These are phyloP conservation scores for Coemansia reversa DNA, from an alignment of 192 early-diverging fungal genomes.

Conservation along the genomic window DNA sequence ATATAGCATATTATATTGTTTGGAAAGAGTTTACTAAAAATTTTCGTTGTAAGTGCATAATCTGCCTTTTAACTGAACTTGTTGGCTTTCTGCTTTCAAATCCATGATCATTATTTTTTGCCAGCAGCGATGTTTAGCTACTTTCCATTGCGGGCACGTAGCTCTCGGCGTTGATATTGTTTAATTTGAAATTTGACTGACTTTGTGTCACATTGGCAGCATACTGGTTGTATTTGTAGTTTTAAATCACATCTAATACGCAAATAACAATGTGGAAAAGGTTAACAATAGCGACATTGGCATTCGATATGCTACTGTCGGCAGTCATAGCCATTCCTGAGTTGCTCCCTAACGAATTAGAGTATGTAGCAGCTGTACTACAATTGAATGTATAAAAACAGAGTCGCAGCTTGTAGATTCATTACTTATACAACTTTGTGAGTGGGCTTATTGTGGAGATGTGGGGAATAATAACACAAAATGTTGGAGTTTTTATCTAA, in stretches of 20 bases:
- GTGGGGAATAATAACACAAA: not conserved
- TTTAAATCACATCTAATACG: not conserved
- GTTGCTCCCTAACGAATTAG: slow-evolving; percentile 4
- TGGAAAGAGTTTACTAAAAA: not conserved
- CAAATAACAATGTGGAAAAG: slow-evolving; percentile 39
- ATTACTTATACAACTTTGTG: not conserved
- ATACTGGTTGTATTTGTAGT: not conserved
- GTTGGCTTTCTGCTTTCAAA: not conserved
- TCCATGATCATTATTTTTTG: not conserved
- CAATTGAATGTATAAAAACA: not conserved
- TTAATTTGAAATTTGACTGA: not conserved
- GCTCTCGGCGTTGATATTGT: not conserved
- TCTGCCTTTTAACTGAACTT: not conserved
- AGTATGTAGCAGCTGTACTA: slow-evolving; percentile 6
- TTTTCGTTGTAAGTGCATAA: not conserved
- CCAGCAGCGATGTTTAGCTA: not conserved
- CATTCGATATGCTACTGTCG: slow-evolving; percentile 37
- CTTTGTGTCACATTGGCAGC: not conserved
- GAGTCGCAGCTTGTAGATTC: not conserved
- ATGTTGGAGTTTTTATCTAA: not conserved
- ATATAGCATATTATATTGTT: not conserved
- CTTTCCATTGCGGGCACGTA: not conserved
- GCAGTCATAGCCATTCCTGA: slow-evolving; percentile 17
- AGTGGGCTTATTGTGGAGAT: not conserved
- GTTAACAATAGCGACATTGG: slow-evolving; percentile 36